These are phyloP conservation scores for Xylaria sp. DNA, from an alignment of 2,329 filamentous ascomycete species.

Conservation along the genomic window DNA sequence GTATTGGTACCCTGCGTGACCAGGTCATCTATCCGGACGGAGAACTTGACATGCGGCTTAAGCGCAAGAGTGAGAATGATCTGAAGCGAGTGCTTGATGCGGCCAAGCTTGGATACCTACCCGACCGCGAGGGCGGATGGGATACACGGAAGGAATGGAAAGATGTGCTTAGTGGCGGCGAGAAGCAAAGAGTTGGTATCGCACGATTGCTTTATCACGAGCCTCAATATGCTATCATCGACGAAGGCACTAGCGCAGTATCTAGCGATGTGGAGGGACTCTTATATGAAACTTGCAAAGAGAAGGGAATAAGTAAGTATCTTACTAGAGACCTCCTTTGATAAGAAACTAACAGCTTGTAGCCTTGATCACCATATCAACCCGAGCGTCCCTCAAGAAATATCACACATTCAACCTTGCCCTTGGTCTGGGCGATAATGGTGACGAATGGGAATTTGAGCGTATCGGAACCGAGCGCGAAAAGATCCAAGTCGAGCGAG, in stretches of 20 bases:
- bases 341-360: conserved; percentile 35
- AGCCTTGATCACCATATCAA: conserved; percentile 95
- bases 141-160: conserved; percentile 98
- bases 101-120: conserved; percentile 87
- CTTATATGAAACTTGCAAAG: conserved; percentile 92
- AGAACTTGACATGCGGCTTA: conserved; percentile 90
- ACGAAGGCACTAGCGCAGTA: conserved; percentile 95
- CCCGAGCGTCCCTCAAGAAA: conserved; percentile 90
- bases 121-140: conserved; percentile 93
- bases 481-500: conserved; percentile 92
- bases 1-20: conserved; percentile 90
- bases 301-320: conserved; percentile 85
- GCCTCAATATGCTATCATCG: conserved; percentile 91
- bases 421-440: conserved; percentile 81
- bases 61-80: conserved; percentile 79
- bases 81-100: conserved; percentile 82
- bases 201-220: conserved; percentile 94
- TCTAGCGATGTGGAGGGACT: conserved; percentile 94
- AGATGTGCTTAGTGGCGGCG: conserved; percentile 94
- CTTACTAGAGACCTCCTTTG: not conserved
- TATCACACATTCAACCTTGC: conserved; percentile 94
- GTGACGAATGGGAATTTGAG: conserved; percentile 92
- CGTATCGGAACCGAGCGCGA: conserved; percentile 93
- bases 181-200: conserved; percentile 96
- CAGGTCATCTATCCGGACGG: conserved; percentile 98